Conservation (phyloP, 139 green algal species). For the Chlamydomonas schloesseri region DNA sequence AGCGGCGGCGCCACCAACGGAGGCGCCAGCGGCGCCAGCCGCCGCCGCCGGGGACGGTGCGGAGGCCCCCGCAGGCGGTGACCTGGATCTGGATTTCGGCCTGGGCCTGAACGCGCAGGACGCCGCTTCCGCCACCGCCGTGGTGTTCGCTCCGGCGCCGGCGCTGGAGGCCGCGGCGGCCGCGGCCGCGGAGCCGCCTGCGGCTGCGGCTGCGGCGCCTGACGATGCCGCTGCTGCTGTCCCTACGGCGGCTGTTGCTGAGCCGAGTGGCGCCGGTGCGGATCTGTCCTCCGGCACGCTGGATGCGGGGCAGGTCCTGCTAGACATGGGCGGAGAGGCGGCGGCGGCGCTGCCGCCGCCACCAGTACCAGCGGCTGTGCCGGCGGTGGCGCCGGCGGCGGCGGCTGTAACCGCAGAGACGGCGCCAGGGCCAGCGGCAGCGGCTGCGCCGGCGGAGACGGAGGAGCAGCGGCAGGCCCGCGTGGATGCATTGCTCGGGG, state of each 20-base stretch:
- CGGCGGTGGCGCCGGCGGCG: not conserved
- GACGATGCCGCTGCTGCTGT: not conserved
- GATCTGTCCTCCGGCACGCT: not conserved
- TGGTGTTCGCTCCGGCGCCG: too few relatives aligned
- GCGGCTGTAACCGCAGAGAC: not conserved
- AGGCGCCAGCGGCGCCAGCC: too few relatives aligned
- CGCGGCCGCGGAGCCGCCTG: too few relatives aligned
- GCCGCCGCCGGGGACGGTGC: too few relatives aligned
- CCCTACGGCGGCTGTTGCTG: not conserved
- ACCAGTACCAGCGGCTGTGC: not conserved
- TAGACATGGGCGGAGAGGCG: not conserved
- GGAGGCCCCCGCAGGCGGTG: too few relatives aligned
- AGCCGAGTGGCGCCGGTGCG: not conserved
- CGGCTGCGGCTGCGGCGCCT: too few relatives aligned
- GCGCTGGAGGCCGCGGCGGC: not conserved
- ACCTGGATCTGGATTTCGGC: too few relatives aligned
- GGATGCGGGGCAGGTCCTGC: too few relatives aligned
- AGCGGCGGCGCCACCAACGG: too few relatives aligned
- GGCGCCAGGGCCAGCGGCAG: not conserved
- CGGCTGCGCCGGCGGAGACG: not conserved
- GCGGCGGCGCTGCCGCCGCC: too few relatives aligned
- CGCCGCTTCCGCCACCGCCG: not conserved
- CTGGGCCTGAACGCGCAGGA: too few relatives aligned
- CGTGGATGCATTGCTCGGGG: constrained; percentile 21
- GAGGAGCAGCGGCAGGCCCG: constrained; percentile 33